Evolutionary conservation across 2,329 filamentous ascomycete genomes (phyloP).

Genomic region (Coniochaeta ligniaria): DNA sequence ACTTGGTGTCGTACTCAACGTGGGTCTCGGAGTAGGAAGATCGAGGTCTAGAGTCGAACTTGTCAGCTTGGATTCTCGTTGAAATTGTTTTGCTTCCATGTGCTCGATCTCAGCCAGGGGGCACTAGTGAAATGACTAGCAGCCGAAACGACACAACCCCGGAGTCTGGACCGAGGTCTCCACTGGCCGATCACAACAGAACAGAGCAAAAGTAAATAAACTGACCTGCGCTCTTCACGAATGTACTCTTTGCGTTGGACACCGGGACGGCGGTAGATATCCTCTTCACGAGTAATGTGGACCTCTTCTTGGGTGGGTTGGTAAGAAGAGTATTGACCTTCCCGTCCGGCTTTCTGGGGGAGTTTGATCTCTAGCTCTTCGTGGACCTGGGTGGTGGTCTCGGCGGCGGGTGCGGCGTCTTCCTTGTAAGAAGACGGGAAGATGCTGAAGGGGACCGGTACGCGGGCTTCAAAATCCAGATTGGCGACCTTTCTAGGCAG

Average conservation of each 20-base stretch:
- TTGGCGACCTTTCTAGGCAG: constrained; percentile 69
- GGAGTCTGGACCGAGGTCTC: background rate
- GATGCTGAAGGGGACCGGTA: constrained; percentile 99
- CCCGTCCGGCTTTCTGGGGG: constrained; percentile 86
- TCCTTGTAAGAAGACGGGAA: constrained; percentile 26
- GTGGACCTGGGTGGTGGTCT: constrained; percentile 56
- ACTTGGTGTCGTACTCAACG: constrained; percentile 55
- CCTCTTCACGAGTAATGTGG: constrained; percentile 70
- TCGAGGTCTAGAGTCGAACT: constrained; percentile 24
- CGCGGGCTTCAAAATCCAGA: constrained; percentile 99
- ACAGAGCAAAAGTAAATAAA: constrained; percentile 7
- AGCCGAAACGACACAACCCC: background rate
- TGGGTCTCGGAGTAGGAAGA: constrained; percentile 53
- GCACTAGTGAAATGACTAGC: background rate
- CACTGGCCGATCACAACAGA: background rate
- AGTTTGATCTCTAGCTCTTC: constrained; percentile 85
- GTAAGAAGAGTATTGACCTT: constrained; percentile 84
- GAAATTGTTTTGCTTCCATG: background rate
- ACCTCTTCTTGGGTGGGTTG: constrained; percentile 76
- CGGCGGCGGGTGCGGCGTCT: constrained; percentile 17
- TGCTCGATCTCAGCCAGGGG: background rate
- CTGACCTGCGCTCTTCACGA: constrained; percentile 36
- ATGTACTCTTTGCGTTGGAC: constrained; percentile 46
- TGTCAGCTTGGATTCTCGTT: background rate
- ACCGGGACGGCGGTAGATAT: constrained; percentile 66